These are phyloP conservation scores for Penicillium olsonii DNA, from an alignment of 2,329 filamentous ascomycete species.

Conservation along the genomic window DNA sequence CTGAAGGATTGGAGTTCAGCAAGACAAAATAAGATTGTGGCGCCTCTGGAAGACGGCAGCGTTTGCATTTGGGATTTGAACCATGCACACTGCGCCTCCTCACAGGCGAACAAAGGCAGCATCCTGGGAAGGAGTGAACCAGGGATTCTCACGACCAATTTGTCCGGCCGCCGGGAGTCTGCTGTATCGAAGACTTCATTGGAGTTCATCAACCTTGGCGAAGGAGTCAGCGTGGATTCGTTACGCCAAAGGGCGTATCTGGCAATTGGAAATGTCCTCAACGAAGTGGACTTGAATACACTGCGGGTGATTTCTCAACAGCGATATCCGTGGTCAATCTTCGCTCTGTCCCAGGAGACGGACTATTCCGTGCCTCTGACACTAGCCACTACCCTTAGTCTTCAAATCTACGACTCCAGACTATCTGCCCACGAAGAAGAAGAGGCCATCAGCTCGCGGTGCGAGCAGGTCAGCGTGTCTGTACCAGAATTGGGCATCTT, in stretches of 20 bases:
- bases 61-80: conserved; percentile 83
- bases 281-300: conserved; percentile 78
- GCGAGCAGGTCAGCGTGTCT: conserved; percentile 30
- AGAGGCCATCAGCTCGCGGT: conserved; percentile 36
- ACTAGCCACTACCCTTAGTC: conserved; percentile 76
- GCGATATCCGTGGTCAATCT: conserved; percentile 79
- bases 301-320: conserved; percentile 69
- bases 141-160: conserved; percentile 68
- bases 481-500: conserved; percentile 34
- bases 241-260: conserved; percentile 70
- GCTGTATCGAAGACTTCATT: conserved; percentile 29
- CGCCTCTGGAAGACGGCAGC: conserved; percentile 81
- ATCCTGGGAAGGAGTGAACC: conserved; percentile 67
- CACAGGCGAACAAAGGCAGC: conserved; percentile 49
- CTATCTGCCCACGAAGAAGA: conserved; percentile 36
- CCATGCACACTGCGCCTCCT: conserved; percentile 32
- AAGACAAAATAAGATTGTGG: conserved; percentile 64
- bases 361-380: conserved; percentile 71
- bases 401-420: conserved; percentile 81
- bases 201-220: conserved; percentile 60
- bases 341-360: conserved; percentile 71
- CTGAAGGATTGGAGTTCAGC: conserved; percentile 58
- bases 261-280: conserved; percentile 73
- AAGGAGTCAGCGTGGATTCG: conserved; percentile 80
- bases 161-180: conserved; percentile 60